Evolutionary conservation across 2,329 filamentous ascomycete species (phyloP), one percentile per base, ranked within the genome.

Genomic region (Diaporthe sp.): DNA sequence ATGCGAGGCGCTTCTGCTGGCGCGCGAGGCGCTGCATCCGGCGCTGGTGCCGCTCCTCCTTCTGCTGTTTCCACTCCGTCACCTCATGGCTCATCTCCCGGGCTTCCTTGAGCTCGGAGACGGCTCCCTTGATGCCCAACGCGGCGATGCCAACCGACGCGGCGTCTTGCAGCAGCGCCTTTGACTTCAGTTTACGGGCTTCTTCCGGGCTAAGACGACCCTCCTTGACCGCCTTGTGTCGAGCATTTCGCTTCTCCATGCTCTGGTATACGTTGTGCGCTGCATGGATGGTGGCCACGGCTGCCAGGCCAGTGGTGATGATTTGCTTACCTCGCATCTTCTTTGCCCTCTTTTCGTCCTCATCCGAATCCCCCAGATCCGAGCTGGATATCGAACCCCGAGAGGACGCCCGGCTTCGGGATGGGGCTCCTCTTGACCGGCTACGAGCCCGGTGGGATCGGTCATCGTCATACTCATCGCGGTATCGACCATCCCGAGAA

Each of bases 321-420:
- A 90, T 78, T 85, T 90, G 89, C 87, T 91, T 91, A 89, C 89
- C 88, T 89, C 85, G 88, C 85, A 91, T 89, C 81, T 89, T 90
- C 81, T 85, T 87, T 50, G 85, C 85, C 75, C 83, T 84, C 81
- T 85, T 89, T 80, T 87, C 85, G 77, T 91, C 89, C 30, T 89
- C 88, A 25, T 88, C 87, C 76, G 89, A 91, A 81, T 91, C 88
- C 66, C 89, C 89, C 65, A 91, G 80, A 78, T 91, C 88, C 27
- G 87, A 88, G 44, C 86, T 88, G 22, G 88, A 90, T 59, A 83
- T 84, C 65, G 88, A 89, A 66, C 83, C 84, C 44, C 86, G 72
- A n/a, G 75, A 76, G 86, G 58, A 77, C 84, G 83, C 79, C 71
- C 79, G 73, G 73, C 76, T 72, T 76, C 76, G 71, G 63, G 80